Evolutionary conservation across 2,329 filamentous ascomycete species (phyloP).

Genomic region (Rhinocladiella similis): DNA sequence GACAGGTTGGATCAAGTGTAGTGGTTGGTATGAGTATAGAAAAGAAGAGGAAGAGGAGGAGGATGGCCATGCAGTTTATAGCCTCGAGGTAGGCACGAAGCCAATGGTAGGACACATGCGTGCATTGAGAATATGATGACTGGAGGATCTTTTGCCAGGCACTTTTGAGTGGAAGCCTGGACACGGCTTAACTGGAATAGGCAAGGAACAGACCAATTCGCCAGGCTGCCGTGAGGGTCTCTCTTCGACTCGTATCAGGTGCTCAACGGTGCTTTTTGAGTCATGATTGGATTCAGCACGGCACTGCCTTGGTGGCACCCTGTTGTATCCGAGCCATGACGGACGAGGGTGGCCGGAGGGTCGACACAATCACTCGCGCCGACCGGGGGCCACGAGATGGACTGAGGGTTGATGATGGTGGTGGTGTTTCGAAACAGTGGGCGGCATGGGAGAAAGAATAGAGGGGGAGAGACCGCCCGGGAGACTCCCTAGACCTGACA

Average conservation of each 20-base stretch:
- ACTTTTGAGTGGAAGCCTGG: constrained; percentile 26
- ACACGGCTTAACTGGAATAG: background rate
- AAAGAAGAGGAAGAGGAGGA: constrained; percentile 13
- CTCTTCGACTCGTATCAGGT: constrained; percentile 2
- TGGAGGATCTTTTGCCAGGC: constrained; percentile 6
- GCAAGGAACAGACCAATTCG: constrained; percentile 15
- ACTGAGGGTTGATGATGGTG: background rate
- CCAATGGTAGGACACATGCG: constrained; percentile 20
- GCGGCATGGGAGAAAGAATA: background rate
- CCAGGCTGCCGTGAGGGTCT: constrained; percentile 21
- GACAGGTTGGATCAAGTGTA: no score
- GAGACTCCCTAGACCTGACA: no score
- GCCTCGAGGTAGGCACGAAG: constrained; percentile 14
- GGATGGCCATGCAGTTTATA: constrained; percentile 15
- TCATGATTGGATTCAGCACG: constrained; percentile 15
- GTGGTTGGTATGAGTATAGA: background rate
- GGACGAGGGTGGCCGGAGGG: background rate
- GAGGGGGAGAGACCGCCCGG: background rate
- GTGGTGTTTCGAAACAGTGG: background rate
- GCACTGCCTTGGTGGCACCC: background rate
- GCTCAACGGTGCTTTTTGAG: constrained; percentile 1
- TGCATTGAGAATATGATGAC: constrained; percentile 11
- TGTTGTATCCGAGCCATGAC: background rate
- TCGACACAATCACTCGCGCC: background rate
- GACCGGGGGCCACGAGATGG: background rate